Evolutionary conservation across 163 green algal genomes (phyloP).

Genomic region (Chlamydomonas reinhardtii): DNA sequence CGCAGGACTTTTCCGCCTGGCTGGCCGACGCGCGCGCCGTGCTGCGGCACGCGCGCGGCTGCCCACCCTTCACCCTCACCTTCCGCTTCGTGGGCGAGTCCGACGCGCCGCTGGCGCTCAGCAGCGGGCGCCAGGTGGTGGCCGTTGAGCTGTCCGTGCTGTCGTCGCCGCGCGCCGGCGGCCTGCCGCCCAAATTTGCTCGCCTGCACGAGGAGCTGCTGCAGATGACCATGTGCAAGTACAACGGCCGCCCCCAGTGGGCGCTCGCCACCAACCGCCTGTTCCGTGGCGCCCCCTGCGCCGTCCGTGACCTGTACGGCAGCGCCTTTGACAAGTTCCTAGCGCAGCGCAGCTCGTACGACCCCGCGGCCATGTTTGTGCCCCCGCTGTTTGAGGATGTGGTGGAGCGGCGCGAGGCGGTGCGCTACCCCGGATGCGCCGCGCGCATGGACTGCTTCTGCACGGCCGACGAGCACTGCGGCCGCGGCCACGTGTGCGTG

Average conservation of each 20-base stretch:
- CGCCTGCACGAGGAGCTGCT: constrained; percentile 51
- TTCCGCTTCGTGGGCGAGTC: constrained; percentile 56
- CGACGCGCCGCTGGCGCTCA: constrained; percentile 48
- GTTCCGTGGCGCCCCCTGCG: constrained; percentile 25
- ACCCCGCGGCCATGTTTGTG: constrained; percentile 44
- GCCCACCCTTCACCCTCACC: constrained; percentile 54
- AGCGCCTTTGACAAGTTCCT: constrained; percentile 46
- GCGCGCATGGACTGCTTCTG: constrained; percentile 40
- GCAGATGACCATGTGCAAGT: constrained; percentile 62
- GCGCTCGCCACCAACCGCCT: constrained; percentile 51
- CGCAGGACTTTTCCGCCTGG: constrained; percentile 54
- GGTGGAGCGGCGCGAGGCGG: neutral
- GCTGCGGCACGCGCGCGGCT: constrained; percentile 39
- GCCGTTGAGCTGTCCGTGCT: constrained; percentile 52
- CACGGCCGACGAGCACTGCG: constrained; percentile 47
- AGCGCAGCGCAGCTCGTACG: constrained; percentile 30
- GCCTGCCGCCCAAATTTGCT: constrained; percentile 32
- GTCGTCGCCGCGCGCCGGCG: neutral
- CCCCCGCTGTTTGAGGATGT: constrained; percentile 38
- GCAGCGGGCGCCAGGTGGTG: constrained; percentile 52
- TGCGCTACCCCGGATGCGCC: constrained; percentile 45
- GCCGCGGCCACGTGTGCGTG: constrained; percentile 38
- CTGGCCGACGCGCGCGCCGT: constrained; percentile 49
- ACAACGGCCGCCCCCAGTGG: constrained; percentile 49
- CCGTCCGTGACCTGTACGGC: constrained; percentile 45